Percentiles rank a stretch among this genome's conserved stretches.
These are phyloP conservation scores for Myrica gale DNA, from an alignment of 306 rosid genomes.

Conservation along the genomic window DNA sequence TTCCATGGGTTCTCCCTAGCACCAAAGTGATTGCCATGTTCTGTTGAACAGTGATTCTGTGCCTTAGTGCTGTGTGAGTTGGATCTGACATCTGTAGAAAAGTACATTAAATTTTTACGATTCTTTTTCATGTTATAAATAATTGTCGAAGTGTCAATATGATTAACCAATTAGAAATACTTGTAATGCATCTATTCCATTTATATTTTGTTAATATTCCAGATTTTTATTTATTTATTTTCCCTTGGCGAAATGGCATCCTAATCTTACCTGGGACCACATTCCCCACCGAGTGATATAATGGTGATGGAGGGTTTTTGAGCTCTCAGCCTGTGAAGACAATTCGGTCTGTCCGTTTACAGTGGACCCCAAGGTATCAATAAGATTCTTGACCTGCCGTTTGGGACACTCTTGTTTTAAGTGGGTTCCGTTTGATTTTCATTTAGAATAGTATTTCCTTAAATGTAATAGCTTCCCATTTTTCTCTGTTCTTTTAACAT, in stretches of 20 bases:
- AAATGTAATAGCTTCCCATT: background rate
- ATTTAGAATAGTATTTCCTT: background rate
- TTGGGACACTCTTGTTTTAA: background rate
- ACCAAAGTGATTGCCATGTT: background rate
- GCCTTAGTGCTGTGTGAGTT: slow-evolving; percentile 6
- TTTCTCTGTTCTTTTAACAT: background rate
- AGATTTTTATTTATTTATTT: background rate
- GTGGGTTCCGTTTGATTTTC: background rate
- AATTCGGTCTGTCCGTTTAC: no score
- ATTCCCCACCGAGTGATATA: background rate
- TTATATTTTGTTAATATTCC: background rate
- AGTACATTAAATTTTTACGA: background rate
- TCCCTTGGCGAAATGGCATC: background rate
- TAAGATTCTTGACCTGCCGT: background rate
- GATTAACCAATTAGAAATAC: background rate
- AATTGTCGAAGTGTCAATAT: background rate
- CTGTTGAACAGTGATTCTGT: background rate
- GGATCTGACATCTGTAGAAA: slow-evolving; percentile 14
- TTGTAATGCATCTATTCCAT: background rate
- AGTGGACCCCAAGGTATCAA: background rate
- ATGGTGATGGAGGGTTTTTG: no score
- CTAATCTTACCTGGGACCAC: no score
- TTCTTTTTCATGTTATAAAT: slow-evolving; percentile 1
- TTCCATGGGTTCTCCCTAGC: background rate
- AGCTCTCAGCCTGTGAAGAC: no score